phyloP scores from a whole-genome alignment of 129 eudicot genomes.

The Arctium minus region DNA sequence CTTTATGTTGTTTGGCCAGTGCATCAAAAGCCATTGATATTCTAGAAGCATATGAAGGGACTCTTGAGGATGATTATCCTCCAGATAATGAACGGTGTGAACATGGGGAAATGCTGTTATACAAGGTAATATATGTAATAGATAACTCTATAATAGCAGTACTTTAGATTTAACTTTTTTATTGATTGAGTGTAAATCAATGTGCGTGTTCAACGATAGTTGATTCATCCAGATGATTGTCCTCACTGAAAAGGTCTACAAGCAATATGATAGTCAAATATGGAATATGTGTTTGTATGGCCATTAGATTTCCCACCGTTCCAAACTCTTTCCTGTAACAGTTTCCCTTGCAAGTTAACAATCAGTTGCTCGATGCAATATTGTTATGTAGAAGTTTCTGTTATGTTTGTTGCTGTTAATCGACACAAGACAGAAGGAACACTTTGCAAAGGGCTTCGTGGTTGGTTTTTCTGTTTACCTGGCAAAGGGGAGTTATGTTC shows the following conservation, averaged over 20 bases:
- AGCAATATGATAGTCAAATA: not conserved
- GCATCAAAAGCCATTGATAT: conserved; percentile 89
- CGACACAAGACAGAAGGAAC: not conserved
- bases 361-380: not conserved
- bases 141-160: not conserved
- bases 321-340: not conserved
- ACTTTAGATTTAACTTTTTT: not conserved
- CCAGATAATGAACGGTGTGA: conserved; percentile 89
- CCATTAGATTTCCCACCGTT: not conserved
- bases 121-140: conserved; percentile 53
- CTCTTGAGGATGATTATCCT: conserved; percentile 90
- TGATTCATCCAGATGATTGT: not conserved
- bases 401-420: not conserved
- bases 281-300: not conserved
- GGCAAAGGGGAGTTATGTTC: too few species aligned
- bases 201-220: not conserved
- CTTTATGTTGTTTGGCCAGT: conserved; percentile 37
- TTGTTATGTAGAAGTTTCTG: not conserved
- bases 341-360: not conserved
- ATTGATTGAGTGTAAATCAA: not conserved
- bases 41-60: conserved; percentile 99
- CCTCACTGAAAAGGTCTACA: not conserved
- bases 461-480: too few species aligned
- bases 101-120: conserved; percentile 92
- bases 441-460: not conserved